Evolutionary conservation across 352 stramenopile species (phyloP), one percentile per base, ranked within the genome.

Genomic region (Phytopythium delawarense): DNA sequence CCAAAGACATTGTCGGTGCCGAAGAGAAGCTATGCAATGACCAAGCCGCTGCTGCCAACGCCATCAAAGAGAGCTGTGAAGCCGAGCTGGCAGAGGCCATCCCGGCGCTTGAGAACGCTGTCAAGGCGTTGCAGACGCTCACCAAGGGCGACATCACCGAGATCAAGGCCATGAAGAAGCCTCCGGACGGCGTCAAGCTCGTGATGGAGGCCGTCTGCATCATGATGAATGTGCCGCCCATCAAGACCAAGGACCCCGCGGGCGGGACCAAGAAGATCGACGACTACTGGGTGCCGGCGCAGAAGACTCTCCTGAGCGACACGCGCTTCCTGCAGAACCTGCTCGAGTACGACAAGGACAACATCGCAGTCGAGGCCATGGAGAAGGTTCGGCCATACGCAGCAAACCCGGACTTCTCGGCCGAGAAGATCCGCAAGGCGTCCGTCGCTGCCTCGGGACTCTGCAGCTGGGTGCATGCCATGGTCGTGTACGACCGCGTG

Each of bases 111-210:
- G 91, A 97, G 61, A 92, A 87, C 54, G 93, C 94, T 1, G 85
- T 97, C 13, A 92, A 92, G 60, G 95, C 94, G 0, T 71, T 98
- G 20, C 87, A 97, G 59, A 98, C 88, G 28, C 78, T 98, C n/a
- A 97, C 81, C 5, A 98, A 98, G 63, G 78, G 77, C 25, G 93
- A 98, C 51, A 98, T 98, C 69, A 96, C 88, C 1, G 95, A 98
- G 71, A 94, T 98, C 50, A 98, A 98, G 70, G 89, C 86, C n/a
- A 98, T 98, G 92, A 98, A 98, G 70, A 98, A 98, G 61, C 95
- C 95, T 0, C 94, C 95, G 21, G 81, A 96, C 53, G 95, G 88
- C 6, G 96, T 99, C 13, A 98, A 98, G 64, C 74, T 98, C 4
- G 91, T 97, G 21, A 97, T 99, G 87, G 91, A 97, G 57, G 92